Conservation (phyloP, 192 early-diverging fungal genomes). For the Bifiguratus adelaidae region DNA sequence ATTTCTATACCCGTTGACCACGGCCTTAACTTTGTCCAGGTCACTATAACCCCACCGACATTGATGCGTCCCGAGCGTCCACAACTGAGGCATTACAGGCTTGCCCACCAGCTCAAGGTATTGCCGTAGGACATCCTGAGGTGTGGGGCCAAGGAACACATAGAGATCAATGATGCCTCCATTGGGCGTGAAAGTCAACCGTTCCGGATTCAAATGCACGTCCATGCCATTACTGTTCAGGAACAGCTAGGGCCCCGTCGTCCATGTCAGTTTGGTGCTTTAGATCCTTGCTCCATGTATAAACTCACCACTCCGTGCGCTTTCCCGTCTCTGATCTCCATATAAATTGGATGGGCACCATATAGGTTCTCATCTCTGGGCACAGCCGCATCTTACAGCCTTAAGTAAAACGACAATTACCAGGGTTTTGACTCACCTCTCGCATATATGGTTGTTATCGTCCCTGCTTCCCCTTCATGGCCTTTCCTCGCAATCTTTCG, state of each 20-base stretch:
- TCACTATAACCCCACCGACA: constrained; percentile 51
- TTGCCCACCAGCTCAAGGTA: constrained; percentile 49
- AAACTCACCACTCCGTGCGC: constrained; percentile 7
- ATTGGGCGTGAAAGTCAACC: constrained; percentile 44
- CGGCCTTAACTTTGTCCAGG: constrained; percentile 29
- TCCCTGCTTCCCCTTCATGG: constrained; percentile 6
- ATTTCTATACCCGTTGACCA: constrained; percentile 37
- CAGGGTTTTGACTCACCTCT: constrained; percentile 1
- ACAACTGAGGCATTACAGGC: constrained; percentile 27
- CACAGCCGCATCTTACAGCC: not conserved
- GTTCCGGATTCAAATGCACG: constrained; percentile 12
- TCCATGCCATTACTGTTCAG: constrained; percentile 59
- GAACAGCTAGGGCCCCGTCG: constrained; percentile 17
- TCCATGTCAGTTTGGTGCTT: not conserved
- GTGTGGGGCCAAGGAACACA: constrained; percentile 33
- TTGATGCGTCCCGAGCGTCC: constrained; percentile 55
- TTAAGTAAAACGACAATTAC: not conserved
- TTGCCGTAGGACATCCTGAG: constrained; percentile 31
- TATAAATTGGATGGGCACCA: constrained; percentile 51
- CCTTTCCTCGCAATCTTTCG: constrained; percentile 5
- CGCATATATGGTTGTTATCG: not conserved
- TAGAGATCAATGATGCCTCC: constrained; percentile 53
- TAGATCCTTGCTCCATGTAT: not conserved
- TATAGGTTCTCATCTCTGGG: constrained; percentile 38
- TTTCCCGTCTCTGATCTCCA: constrained; percentile 40